phyloP scores from a whole-genome alignment of 2,329 filamentous ascomycete genomes.

The Polytolypa hystricis region DNA sequence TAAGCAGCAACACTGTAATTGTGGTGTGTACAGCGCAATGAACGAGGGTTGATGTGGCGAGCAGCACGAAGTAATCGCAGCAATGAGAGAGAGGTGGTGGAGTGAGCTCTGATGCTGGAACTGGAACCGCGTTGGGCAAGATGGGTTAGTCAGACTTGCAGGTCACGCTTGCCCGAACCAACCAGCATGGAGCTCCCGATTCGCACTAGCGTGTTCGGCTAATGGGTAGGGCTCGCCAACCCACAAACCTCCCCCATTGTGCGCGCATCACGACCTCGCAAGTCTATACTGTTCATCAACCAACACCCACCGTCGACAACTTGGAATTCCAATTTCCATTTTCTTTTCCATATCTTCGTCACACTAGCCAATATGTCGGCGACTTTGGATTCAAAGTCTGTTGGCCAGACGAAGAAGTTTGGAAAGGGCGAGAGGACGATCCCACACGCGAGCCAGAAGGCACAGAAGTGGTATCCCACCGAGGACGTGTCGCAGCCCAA shows the following conservation, averaged over 20 bases:
- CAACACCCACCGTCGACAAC: constrained; percentile 34
- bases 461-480: constrained; percentile 97
- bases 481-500: constrained; percentile 80
- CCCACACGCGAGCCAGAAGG: constrained; percentile 79
- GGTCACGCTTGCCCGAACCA: no score
- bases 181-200: constrained; percentile 19
- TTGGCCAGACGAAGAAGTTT: constrained; percentile 76
- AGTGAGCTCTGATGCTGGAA: no score
- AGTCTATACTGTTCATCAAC: constrained; percentile 24
- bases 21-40: constrained; percentile 7
- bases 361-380: constrained; percentile 45
- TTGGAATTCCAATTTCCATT: constrained; percentile 24
- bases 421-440: constrained; percentile 91
- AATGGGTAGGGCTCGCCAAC: constrained; percentile 32
- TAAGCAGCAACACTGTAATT: no score
- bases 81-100: no score
- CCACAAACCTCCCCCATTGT: constrained; percentile 33
- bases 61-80: no score
- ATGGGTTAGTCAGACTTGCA: no score
- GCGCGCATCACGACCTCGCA: constrained; percentile 19
- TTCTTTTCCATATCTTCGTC: constrained; percentile 30
- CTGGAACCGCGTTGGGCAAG: no score
- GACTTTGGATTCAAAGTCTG: constrained; percentile 22
- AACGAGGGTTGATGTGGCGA: constrained; percentile 1
- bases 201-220: constrained; percentile 30